phyloP scores from a whole-genome alignment of 106 monocot species.

The Posidonia australis region DNA sequence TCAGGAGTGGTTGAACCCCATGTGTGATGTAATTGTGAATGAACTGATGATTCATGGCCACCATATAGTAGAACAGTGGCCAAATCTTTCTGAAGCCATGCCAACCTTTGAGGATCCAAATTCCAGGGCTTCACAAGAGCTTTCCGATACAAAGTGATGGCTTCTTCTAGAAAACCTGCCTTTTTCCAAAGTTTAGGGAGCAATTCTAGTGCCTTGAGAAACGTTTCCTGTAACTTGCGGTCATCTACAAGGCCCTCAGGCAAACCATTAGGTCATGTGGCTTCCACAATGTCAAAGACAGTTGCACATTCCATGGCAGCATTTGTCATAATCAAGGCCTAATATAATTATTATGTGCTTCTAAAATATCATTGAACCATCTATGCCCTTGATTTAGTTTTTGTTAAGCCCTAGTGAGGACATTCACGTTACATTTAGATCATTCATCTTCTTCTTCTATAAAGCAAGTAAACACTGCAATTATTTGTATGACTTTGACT shows the following conservation, averaged over 20 bases:
- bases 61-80: constrained; percentile 56
- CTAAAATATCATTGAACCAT: too few relatives aligned
- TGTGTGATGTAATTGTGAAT: constrained; percentile 25
- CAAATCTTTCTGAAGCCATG: constrained; percentile 67
- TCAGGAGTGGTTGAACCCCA: constrained; percentile 18
- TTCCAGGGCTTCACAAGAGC: constrained; percentile 71
- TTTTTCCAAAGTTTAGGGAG: constrained; percentile 59
- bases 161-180: constrained; percentile 57
- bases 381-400: background rate
- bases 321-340: constrained; percentile 33
- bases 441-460: too few relatives aligned
- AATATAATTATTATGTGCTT: too few relatives aligned
- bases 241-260: constrained; percentile 29
- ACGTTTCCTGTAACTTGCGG: constrained; percentile 54
- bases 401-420: too few relatives aligned
- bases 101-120: constrained; percentile 35
- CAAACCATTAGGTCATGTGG: constrained; percentile 61
- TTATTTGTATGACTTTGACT: too few relatives aligned
- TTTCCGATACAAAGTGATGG: constrained; percentile 49
- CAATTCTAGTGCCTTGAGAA: constrained; percentile 59
- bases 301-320: constrained; percentile 71
- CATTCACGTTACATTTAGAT: too few relatives aligned
- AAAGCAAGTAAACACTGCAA: too few relatives aligned
- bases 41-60: constrained; percentile 31
- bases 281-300: constrained; percentile 75